Percentiles rank a stretch among this genome's conserved stretches.
Evolutionary conservation across 257 asterid species (phyloP).

Genomic region (Ophiorrhiza pumila): DNA sequence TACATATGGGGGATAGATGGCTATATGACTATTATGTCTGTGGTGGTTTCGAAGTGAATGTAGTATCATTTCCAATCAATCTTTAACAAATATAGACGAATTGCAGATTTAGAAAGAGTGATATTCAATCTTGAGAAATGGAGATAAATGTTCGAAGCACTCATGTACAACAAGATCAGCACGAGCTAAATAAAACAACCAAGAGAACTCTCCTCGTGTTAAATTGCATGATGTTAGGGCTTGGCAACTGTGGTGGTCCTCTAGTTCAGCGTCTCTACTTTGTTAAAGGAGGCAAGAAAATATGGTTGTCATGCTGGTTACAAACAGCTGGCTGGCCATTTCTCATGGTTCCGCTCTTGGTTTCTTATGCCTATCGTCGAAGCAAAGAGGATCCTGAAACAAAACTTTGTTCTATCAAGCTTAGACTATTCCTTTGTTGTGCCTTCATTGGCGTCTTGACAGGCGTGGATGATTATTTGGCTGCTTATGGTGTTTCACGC

Average conservation of each 20-base stretch:
- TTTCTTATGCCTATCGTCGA: conserved; percentile 18
- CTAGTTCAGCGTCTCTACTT: conserved; percentile 29
- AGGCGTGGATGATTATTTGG: conserved; percentile 23
- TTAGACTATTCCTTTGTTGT: conserved; percentile 12
- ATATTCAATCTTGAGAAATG: conserved; percentile 6
- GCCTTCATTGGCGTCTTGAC: conserved; percentile 21
- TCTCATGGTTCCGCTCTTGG: conserved; percentile 16
- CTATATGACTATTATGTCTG: background rate
- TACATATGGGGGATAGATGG: too few species aligned
- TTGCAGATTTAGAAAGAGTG: conserved; percentile 1
- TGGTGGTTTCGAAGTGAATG: background rate
- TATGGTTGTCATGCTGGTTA: conserved; percentile 32
- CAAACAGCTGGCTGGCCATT: conserved; percentile 28
- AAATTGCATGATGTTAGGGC: conserved; percentile 26
- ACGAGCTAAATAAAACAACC: conserved; percentile 14
- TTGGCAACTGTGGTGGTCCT: conserved; percentile 32
- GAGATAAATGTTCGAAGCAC: conserved; percentile 5
- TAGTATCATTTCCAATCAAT: background rate
- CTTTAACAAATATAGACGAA: background rate
- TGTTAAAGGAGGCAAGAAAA: conserved; percentile 32
- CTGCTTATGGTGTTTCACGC: conserved; percentile 26
- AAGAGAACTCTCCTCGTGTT: conserved; percentile 21
- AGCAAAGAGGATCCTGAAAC: background rate
- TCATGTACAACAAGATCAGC: background rate
- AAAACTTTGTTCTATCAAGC: conserved; percentile 13